Base-by-base conservation (phyloP, 805 yeast genomes). In the Saccharomycopsis olivae region DNA sequence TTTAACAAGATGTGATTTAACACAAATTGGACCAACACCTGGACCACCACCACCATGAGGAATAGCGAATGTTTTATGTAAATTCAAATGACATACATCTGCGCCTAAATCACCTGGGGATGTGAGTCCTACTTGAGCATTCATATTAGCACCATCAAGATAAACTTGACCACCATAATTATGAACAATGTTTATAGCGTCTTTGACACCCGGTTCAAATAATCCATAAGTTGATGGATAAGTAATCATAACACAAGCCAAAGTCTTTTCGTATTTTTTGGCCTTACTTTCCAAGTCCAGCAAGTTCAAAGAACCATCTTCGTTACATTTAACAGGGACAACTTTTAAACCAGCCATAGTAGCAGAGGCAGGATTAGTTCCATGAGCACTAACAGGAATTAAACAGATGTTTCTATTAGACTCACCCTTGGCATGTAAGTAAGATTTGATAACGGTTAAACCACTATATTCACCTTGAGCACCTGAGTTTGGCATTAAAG, bases 1-100 rank as follows among this genome's bases (percentile, higher is more conserved):
- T 39, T 85, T 84, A 33, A 69, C 71, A 52, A 92, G 67, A 59
- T 86, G 95, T 36, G 69, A 64, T 50, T 78, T 79, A 42, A 89
- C 97, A 69, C 97, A 86, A 48, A 92, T 92, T 38, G 97, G 97
- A 15, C 96, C 98, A 53, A 87, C 94, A 56, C 97, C 98, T 31
- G 98, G 98, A 32, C 98, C 98, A 58, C 98, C 98, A 57, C 98
- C 98, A 55, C 98, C 98, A 55, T 92, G 98, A 40, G 96, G 94
- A 55, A 92, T 86, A 34, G 96, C 87, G 68, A 92, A 92, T 1
- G 98, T 92, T 65, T 92, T 92, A 68, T 92, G 98, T 57, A 92
- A 69, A 60, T 92, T 92, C 65, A 92, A 71, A 55, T 92, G 98
- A 60, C 98, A 92, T 31, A 92, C 97, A 63, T 92, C 98, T 10